Base-by-base conservation (phyloP, 2,329 filamentous ascomycete genomes). In the Ceratocystis albifundus region DNA sequence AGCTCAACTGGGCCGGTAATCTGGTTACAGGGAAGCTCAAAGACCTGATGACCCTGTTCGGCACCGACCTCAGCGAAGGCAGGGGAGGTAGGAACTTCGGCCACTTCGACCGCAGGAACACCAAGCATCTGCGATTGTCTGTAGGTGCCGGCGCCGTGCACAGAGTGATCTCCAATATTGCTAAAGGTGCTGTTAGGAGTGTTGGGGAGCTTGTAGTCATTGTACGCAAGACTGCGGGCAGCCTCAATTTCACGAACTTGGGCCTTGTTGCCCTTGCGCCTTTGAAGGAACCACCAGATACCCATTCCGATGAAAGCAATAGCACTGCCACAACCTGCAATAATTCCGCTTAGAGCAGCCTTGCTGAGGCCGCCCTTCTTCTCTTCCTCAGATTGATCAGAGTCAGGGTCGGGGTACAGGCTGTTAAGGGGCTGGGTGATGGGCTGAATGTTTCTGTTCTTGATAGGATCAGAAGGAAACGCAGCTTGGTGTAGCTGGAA, bases 401-500 rank as follows among this genome's bases (percentile, higher is more conserved):
- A 69, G 4, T 66, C 65, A 0, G 77, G 77, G 0, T 74, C 71
- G 1, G 80, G 79, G 69, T 80, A 82, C 1, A 78, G 76, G 67
- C 80, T 82, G 68, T 78, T 75, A 5, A 73, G 70, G 0, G 79
- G 75, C 55, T 77, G 76, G 17, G 62, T 66, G 12, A 70, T 61
- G 12, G 65, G 32, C 12, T 74, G 72, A 48, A 83, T 80, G 12
- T 73, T 72, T 22, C 48, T 22, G 76, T 71, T 32, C 82, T 72
- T 45, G 75, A 77, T 64, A 32, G 75, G 77, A 69, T 77, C 76
- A 12, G 68, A 72, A n/a, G 83, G 79, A 71, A 84, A 81, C 63
- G 71, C 71, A 8, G 83, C 83, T 70, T 84, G 80, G 65, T 84
- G 79, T 28, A 87, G 70, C 0, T 80, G 81, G 71, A 84, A 85